Evolutionary conservation across 495 filamentous ascomycete genomes (phyloP).

Genomic region (Patellaria atrata): DNA sequence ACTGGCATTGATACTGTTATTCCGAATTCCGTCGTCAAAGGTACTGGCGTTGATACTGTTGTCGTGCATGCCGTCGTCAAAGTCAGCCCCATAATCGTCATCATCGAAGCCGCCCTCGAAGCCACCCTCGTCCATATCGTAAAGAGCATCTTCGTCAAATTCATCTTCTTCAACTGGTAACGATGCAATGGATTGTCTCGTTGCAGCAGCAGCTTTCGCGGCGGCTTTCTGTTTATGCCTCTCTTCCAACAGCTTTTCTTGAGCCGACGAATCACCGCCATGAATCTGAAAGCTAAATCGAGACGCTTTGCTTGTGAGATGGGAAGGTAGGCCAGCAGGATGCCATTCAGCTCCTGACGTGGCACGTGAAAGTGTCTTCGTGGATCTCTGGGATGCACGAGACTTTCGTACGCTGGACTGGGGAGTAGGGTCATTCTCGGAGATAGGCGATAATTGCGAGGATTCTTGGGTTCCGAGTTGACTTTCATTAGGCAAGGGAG

Average conservation of each 20-base stretch:
- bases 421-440: no score
- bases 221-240: constrained; percentile 60
- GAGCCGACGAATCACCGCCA: constrained; percentile 56
- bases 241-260: constrained; percentile 77
- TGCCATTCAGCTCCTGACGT: no score
- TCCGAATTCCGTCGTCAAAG: no score
- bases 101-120: constrained; percentile 23
- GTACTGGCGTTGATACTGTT: no score
- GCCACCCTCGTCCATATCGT: constrained; percentile 14
- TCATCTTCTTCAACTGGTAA: constrained; percentile 28
- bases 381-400: no score
- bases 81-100: constrained; percentile 31
- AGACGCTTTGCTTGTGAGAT: constrained; percentile 76
- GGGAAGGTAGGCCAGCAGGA: constrained; percentile 26
- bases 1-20: no score
- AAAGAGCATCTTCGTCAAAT: constrained; percentile 12
- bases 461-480: no score
- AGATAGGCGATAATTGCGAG: no score
- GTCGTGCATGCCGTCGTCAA: constrained; percentile 36
- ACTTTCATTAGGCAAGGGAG: no score
- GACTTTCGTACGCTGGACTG: no score
- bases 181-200: constrained; percentile 18
- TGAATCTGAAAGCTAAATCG: constrained; percentile 85
- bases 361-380: constrained; percentile 5
- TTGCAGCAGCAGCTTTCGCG: constrained; percentile 37